Percentiles rank a stretch among this genome's conserved stretches.
These are phyloP conservation scores for Alternaria panax DNA, from an alignment of 2,329 filamentous ascomycete genomes.

Conservation along the genomic window DNA sequence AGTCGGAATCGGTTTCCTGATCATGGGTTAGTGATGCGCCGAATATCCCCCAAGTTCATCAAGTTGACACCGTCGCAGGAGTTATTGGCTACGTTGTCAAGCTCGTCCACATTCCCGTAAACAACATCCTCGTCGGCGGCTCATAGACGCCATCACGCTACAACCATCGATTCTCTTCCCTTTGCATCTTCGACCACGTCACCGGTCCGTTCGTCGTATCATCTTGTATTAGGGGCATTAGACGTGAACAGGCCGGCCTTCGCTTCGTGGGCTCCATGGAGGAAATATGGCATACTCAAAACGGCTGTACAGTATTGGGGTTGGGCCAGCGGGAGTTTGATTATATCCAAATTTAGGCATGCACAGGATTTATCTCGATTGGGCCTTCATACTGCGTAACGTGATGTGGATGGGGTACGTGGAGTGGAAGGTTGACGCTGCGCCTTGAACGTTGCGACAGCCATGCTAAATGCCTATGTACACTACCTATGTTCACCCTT, in stretches of 20 bases:
- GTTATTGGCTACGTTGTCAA: constrained; percentile 62
- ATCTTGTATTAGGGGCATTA: constrained; percentile 22
- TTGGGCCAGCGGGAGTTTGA: constrained; percentile 48
- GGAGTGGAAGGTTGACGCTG: background rate
- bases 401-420: background rate
- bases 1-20: constrained; percentile 61
- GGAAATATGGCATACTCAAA: constrained; percentile 16
- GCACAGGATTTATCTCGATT: constrained; percentile 17
- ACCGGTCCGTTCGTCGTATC: constrained; percentile 25
- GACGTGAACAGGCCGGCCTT: constrained; percentile 1
- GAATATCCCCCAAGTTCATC: background rate
- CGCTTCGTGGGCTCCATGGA: constrained; percentile 8
- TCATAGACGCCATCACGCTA: constrained; percentile 36
- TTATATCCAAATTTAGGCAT: constrained; percentile 41
- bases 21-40: constrained; percentile 52
- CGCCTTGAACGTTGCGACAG: background rate
- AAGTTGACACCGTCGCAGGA: constrained; percentile 27
- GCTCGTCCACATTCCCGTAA: constrained; percentile 62
- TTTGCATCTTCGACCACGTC: constrained; percentile 17
- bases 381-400: background rate
- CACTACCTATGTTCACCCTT: constrained; percentile 1
- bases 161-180: constrained; percentile 19
- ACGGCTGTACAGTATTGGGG: constrained; percentile 45
- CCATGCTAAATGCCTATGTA: constrained; percentile 6
- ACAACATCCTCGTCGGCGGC: constrained; percentile 60